phyloP scores from a whole-genome alignment of 768 basidiomycete genomes.

The Gymnopilus dilepis region DNA sequence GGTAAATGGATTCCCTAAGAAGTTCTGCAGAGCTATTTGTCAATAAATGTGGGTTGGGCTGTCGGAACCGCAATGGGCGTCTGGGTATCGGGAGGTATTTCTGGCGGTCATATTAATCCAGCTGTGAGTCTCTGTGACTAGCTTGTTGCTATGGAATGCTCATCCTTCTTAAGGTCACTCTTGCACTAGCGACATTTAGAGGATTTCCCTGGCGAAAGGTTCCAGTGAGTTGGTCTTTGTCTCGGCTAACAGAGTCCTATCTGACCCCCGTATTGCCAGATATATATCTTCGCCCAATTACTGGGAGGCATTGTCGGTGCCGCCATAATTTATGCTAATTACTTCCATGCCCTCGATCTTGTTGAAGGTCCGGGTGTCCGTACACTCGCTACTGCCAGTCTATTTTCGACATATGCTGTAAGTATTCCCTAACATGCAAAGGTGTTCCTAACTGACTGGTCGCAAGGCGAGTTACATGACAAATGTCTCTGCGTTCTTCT shows the following conservation, averaged over 20 bases:
- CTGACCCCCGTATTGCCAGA: slow-evolving; percentile 17
- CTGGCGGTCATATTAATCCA: slow-evolving; percentile 80
- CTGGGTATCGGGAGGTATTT: slow-evolving; percentile 69
- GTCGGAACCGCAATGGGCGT: slow-evolving; percentile 68
- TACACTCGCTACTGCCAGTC: slow-evolving; percentile 59
- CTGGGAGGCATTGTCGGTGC: slow-evolving; percentile 66
- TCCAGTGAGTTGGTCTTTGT: slow-evolving; percentile 41
- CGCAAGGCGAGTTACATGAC: slow-evolving; percentile 45
- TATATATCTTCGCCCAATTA: slow-evolving; percentile 52
- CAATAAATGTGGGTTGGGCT: slow-evolving; percentile 62
- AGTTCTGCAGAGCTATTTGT: slow-evolving; percentile 45
- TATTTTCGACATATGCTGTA: slow-evolving; percentile 70
- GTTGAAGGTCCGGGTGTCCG: slow-evolving; percentile 61
- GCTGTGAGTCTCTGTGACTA: slow-evolving; percentile 46
- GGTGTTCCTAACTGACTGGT: slow-evolving; percentile 1
- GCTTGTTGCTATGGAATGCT: not conserved
- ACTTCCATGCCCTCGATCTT: slow-evolving; percentile 68
- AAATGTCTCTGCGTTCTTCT: slow-evolving; percentile 45
- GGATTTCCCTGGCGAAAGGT: slow-evolving; percentile 85
- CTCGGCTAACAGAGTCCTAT: not conserved
- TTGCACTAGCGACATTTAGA: slow-evolving; percentile 70
- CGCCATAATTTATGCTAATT: slow-evolving; percentile 64
- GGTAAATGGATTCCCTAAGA: slow-evolving; percentile 1
- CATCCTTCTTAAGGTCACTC: slow-evolving; percentile 55
- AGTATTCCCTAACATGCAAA: slow-evolving; percentile 22